These are phyloP conservation scores for Tubosaeta sp. DNA, from an alignment of 768 basidiomycete genomes.

Conservation along the genomic window DNA sequence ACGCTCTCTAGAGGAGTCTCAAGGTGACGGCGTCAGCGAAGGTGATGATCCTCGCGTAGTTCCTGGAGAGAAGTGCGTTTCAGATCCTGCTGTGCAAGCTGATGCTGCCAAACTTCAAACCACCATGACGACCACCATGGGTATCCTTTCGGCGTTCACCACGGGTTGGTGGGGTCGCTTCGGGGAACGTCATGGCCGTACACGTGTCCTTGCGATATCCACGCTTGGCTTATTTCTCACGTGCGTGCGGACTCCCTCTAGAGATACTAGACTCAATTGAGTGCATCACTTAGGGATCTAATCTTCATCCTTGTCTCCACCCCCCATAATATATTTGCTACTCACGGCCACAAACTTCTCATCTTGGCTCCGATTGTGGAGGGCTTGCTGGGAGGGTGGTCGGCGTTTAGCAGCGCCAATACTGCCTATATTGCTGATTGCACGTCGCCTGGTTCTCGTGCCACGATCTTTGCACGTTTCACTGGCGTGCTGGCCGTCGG, in stretches of 20 bases:
- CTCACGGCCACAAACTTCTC: conserved; percentile 70
- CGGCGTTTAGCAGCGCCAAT: conserved; percentile 57
- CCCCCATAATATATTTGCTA: conserved; percentile 51
- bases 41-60: conserved; percentile 37
- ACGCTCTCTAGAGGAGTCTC: conserved; percentile 11
- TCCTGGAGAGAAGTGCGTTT: conserved; percentile 37
- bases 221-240: conserved; percentile 68
- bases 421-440: conserved; percentile 72
- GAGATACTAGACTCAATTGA: not conserved
- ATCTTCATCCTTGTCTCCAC: conserved; percentile 77
- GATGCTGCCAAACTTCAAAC: conserved; percentile 73
- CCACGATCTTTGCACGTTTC: conserved; percentile 63
- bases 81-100: conserved; percentile 58
- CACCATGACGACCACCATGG: conserved; percentile 73
- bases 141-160: conserved; percentile 72
- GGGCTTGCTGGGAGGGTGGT: conserved; percentile 78
- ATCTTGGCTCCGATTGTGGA: conserved; percentile 76
- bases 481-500: conserved; percentile 77
- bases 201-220: conserved; percentile 62
- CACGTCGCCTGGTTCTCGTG: conserved; percentile 77
- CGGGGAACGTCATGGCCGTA: conserved; percentile 74
- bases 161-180: conserved; percentile 86
- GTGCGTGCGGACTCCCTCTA: conserved; percentile 44
- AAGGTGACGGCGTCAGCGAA: conserved; percentile 29
- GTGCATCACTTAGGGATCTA: conserved; percentile 52